phyloP scores from a whole-genome alignment of 164 flowering plant genomes.

The Pachysandra terminalis region DNA sequence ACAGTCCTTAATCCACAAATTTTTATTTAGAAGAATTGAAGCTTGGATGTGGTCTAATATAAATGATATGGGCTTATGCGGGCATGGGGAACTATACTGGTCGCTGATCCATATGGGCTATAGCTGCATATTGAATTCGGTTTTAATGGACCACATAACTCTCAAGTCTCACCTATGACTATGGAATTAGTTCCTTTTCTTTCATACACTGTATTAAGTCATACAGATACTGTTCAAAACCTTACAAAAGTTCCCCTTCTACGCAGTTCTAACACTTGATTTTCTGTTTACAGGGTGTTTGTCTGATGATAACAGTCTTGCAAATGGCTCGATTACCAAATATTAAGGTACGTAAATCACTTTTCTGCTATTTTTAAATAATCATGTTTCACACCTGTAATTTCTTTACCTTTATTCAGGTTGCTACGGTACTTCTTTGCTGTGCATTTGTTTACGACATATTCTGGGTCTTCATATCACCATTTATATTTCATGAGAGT shows the following conservation, averaged over 20 bases:
- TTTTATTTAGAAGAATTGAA: no score
- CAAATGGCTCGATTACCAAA: conserved; percentile 90
- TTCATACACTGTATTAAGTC: neutral
- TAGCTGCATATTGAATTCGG: no score
- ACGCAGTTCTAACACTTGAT: neutral
- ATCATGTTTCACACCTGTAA: neutral
- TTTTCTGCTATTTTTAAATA: neutral
- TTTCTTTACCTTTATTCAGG: conserved; percentile 41
- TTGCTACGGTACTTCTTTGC: conserved; percentile 86
- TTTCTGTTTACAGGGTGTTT: conserved; percentile 67
- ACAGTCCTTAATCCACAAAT: no score
- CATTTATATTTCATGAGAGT: conserved; percentile 71
- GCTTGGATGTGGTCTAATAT: no score
- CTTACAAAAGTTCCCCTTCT: neutral
- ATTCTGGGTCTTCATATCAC: conserved; percentile 95
- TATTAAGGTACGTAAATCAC: conserved; percentile 54
- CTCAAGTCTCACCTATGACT: no score
- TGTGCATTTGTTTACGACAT: conserved; percentile 95
- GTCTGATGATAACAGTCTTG: conserved; percentile 84
- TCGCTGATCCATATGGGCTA: no score
- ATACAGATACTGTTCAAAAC: neutral
- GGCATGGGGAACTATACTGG: no score
- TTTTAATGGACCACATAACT: no score
- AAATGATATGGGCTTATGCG: no score
- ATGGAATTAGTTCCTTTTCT: no score